A percentile compares a stretch with the other conserved stretches of the same genome.
Conservation (phyloP, 2,329 filamentous ascomycete species). For the Beauveria pseudobassiana region DNA sequence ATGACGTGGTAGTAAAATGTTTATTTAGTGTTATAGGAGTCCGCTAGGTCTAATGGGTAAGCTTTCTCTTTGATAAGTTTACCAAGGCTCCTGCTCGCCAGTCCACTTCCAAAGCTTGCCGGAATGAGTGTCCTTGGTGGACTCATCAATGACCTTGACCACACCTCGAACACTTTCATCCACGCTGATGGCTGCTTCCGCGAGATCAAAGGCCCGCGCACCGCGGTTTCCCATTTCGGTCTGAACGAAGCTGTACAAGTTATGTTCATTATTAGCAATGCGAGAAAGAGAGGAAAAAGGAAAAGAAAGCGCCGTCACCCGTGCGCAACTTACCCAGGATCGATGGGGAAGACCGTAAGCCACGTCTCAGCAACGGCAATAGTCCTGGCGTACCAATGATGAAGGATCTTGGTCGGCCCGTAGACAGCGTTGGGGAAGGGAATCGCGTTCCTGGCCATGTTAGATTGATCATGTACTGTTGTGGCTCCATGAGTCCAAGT, state of each 20-base stretch:
- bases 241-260: conserved; percentile 25
- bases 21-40: too few relatives aligned
- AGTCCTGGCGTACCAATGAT: conserved; percentile 22
- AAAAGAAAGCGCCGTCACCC: too few relatives aligned
- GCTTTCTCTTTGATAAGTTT: background rate
- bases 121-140: background rate
- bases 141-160: conserved; percentile 3
- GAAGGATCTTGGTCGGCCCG: conserved; percentile 32
- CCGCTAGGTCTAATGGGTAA: too few relatives aligned
- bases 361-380: conserved; percentile 24
- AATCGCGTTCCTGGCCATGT: conserved; percentile 13
- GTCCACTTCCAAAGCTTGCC: conserved; percentile 3
- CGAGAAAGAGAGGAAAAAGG: too few relatives aligned
- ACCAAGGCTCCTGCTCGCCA: background rate
- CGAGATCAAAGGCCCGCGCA: conserved; percentile 23
- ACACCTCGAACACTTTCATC: conserved; percentile 16
- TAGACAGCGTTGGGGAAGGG: conserved; percentile 30
- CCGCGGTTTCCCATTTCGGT: conserved; percentile 34
- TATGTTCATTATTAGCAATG: background rate
- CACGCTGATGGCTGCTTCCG: conserved; percentile 26
- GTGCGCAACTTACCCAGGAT: conserved; percentile 17
- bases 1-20: too few relatives aligned
- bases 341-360: conserved; percentile 24
- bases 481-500: background rate
- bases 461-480: background rate